phyloP scores from a whole-genome alignment of 257 asterid genomes.

The Mentha longifolia region DNA sequence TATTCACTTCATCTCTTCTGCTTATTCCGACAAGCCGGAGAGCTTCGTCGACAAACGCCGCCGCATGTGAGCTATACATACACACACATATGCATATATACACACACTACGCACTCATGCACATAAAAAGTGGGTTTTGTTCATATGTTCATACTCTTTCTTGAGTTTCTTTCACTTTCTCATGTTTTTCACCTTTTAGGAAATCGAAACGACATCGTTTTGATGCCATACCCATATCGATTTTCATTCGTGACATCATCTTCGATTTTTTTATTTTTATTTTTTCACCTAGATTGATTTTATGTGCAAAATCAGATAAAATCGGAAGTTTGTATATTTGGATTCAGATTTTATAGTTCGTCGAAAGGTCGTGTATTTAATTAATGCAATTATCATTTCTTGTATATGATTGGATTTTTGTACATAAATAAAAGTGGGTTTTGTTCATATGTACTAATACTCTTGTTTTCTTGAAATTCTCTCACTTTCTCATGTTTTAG shows the following conservation, averaged over 20 bases:
- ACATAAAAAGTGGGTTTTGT: background rate
- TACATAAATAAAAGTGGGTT: background rate
- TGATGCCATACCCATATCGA: no score
- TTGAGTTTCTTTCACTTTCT: background rate
- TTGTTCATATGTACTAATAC: background rate
- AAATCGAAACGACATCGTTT: no score
- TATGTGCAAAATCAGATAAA: no score
- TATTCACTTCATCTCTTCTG: constrained; percentile 75
- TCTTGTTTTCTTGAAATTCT: background rate
- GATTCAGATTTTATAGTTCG: no score
- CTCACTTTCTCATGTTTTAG: background rate
- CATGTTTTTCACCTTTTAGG: background rate
- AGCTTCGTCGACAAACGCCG: constrained; percentile 74
- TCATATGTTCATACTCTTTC: background rate
- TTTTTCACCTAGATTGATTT: no score
- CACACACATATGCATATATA: background rate
- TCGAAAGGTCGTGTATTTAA: no score
- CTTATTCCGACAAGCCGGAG: constrained; percentile 78
- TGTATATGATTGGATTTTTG: background rate
- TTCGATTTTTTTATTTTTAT: no score
- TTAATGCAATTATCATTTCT: no score
- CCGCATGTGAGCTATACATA: constrained; percentile 52
- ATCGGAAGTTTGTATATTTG: no score
- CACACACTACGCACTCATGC: background rate
- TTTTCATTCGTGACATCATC: no score